A percentile compares a stretch with the other conserved stretches of the same genome.
phyloP scores from a whole-genome alignment of 2,329 filamentous ascomycete species.

The Cytospora piceae region DNA sequence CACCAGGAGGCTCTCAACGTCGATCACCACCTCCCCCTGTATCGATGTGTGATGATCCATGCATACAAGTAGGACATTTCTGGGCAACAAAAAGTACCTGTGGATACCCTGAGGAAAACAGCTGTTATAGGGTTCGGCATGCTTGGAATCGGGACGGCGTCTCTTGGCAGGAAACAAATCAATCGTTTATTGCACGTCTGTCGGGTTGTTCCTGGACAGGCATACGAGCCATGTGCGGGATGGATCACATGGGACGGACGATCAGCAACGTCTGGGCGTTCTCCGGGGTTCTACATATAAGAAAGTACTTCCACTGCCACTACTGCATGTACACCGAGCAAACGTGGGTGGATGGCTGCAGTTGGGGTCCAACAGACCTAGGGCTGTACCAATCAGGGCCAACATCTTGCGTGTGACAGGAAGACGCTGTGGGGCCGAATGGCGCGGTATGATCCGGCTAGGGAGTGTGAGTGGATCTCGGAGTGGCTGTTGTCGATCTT shows the following conservation, averaged over 20 bases:
- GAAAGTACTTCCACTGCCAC: not conserved
- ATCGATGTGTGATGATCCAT: not conserved
- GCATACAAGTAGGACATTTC: not conserved
- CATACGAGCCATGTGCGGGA: not conserved
- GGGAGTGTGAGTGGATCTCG: not conserved
- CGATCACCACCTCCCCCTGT: conserved; percentile 5
- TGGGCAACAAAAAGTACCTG: not conserved
- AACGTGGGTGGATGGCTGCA: not conserved
- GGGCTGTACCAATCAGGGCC: conserved; percentile 18
- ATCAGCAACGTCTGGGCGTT: conserved; percentile 13
- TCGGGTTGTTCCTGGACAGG: conserved; percentile 4
- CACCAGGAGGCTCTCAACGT: conserved; percentile 13
- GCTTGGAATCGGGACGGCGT: not conserved
- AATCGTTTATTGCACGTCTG: conserved; percentile 5
- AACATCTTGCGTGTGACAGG: conserved; percentile 19
- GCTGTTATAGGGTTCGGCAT: conserved; percentile 12
- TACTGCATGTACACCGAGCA: conserved; percentile 12
- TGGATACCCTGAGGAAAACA: conserved; percentile 13
- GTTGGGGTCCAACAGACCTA: conserved; percentile 1
- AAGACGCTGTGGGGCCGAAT: conserved; percentile 4
- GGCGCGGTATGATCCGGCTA: conserved; percentile 15
- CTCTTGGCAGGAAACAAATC: conserved; percentile 14
- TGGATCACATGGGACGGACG: conserved; percentile 3
- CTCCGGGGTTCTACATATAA: not conserved
- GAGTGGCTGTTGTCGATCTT: not conserved